A percentile compares a stretch with the other conserved stretches of the same genome.
phyloP scores from a whole-genome alignment of 2,329 filamentous ascomycete genomes.

The Arthrobotrys sinensis region DNA sequence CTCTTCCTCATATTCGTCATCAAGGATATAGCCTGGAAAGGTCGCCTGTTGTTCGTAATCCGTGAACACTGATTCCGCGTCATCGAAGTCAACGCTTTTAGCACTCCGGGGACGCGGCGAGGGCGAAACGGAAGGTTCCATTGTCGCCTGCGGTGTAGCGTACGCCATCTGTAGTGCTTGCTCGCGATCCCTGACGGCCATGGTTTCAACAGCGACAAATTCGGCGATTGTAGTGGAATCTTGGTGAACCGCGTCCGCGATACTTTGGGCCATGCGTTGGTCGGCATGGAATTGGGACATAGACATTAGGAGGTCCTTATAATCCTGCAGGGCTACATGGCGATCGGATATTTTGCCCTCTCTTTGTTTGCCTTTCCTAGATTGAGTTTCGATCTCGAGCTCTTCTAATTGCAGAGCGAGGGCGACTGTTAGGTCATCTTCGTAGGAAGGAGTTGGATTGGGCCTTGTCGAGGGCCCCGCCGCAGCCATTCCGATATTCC shows the following conservation, averaged over 20 bases:
- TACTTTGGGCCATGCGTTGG: conserved; percentile 47
- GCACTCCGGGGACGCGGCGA: neutral
- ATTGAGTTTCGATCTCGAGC: conserved; percentile 26
- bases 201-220: conserved; percentile 21
- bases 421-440: conserved; percentile 43
- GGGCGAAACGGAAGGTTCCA: neutral
- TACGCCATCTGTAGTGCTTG: conserved; percentile 34
- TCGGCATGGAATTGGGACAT: conserved; percentile 38
- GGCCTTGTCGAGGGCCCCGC: neutral
- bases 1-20: neutral
- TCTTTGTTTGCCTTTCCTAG: conserved; percentile 35
- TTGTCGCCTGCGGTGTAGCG: neutral
- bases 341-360: conserved; percentile 20
- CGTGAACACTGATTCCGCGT: conserved; percentile 25
- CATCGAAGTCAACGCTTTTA: neutral
- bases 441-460: neutral
- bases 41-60: conserved; percentile 32
- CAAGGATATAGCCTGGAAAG: neutral
- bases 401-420: conserved; percentile 41
- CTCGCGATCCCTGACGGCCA: conserved; percentile 29
- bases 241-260: conserved; percentile 32
- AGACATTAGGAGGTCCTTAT: conserved; percentile 18
- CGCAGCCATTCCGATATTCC: neutral
- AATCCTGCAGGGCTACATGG: conserved; percentile 35
- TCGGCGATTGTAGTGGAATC: conserved; percentile 24